These are phyloP conservation scores for Penicillium herquei DNA, from an alignment of 495 filamentous ascomycete genomes.

Conservation along the genomic window DNA sequence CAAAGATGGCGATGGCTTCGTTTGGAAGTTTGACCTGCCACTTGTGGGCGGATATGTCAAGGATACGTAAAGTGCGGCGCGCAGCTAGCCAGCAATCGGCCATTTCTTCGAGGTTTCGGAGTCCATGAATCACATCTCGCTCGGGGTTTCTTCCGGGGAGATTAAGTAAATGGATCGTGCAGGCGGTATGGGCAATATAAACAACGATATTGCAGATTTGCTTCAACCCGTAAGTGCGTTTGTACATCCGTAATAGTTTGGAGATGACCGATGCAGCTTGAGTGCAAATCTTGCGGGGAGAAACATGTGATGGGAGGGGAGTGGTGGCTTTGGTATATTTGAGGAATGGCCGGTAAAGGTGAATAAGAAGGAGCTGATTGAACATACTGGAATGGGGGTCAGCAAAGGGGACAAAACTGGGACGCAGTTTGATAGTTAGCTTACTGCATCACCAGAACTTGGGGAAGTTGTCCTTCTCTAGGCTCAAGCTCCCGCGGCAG, in stretches of 20 bases:
- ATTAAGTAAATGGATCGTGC: conserved; percentile 92
- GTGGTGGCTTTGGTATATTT: conserved; percentile 80
- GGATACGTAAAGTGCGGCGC: conserved; percentile 76
- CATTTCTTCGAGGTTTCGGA: conserved; percentile 95
- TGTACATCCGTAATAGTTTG: conserved; percentile 89
- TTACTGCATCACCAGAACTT: conserved; percentile 93
- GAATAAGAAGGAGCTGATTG: conserved; percentile 93
- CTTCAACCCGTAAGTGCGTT: conserved; percentile 81
- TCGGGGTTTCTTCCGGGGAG: conserved; percentile 85
- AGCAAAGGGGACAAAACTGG: conserved; percentile 16
- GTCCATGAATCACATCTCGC: conserved; percentile 82
- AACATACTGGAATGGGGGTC: conserved; percentile 71
- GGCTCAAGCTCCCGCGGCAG: conserved; percentile 85
- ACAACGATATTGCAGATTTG: conserved; percentile 96
- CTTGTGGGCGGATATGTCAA: conserved; percentile 79
- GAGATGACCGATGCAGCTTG: conserved; percentile 86
- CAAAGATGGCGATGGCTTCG: conserved; percentile 72
- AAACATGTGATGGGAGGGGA: conserved; percentile 83
- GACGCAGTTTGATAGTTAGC: conserved; percentile 26
- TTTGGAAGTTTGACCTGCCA: conserved; percentile 87
- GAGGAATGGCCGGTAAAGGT: conserved; percentile 94
- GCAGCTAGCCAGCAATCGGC: conserved; percentile 93
- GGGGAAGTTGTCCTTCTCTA: conserved; percentile 84
- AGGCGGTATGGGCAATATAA: conserved; percentile 91
- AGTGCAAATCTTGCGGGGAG: conserved; percentile 85